A percentile compares a stretch with the other conserved stretches of the same genome.
Conservation (phyloP, 2,329 filamentous ascomycete species). For the Cercospora citrullina region DNA sequence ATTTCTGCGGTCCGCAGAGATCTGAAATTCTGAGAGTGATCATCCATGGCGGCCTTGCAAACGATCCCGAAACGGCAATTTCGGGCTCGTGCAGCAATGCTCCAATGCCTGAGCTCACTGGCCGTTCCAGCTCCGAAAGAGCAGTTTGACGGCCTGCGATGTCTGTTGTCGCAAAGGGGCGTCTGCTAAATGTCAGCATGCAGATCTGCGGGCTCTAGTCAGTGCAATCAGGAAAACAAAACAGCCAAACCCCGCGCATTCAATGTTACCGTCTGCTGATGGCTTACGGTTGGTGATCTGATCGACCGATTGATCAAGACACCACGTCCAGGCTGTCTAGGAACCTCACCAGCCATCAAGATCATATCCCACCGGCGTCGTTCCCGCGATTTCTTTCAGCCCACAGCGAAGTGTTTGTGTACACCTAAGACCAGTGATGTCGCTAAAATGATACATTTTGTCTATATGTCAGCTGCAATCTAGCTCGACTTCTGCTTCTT, state of each 20-base stretch:
- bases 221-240: not conserved
- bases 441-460: slow-evolving; percentile 15
- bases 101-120: not conserved
- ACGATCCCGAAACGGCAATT: not conserved
- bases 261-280: not conserved
- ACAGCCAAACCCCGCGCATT: not conserved
- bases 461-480: slow-evolving; percentile 17
- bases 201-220: not conserved
- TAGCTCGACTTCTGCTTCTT: slow-evolving; percentile 33
- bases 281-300: too few species aligned
- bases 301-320: not conserved
- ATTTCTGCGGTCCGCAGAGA: not conserved
- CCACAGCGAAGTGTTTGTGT: not conserved
- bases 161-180: not conserved
- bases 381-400: not conserved
- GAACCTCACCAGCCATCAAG: not conserved
- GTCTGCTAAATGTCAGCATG: not conserved
- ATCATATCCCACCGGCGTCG: not conserved
- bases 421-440: not conserved
- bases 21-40: not conserved
- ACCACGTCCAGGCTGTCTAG: not conserved
- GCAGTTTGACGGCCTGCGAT: not conserved
- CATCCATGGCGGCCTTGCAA: not conserved
- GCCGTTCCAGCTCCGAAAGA: not conserved
- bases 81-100: not conserved